A percentile compares a stretch with the other conserved stretches of the same genome.
Conservation (phyloP, 495 filamentous ascomycete species). For the Xylaria acuta region DNA sequence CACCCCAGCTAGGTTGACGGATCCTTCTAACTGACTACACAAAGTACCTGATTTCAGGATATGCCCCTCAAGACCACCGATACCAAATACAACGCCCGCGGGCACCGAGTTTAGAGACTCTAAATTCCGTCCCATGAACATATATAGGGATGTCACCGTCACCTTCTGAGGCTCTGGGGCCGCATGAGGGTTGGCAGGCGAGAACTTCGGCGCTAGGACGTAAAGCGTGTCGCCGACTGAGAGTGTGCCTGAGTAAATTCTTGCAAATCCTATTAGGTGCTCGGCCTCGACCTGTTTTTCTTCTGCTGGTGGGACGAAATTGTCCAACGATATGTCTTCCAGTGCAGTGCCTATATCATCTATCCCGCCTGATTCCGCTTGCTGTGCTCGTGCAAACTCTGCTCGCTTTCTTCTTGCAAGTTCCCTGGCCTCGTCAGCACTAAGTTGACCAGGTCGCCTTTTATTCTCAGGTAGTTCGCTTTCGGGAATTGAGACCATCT, state of each 20-base stretch:
- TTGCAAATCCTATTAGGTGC: slow-evolving; percentile 91
- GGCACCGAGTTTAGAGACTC: slow-evolving; percentile 85
- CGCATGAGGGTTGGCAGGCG: slow-evolving; percentile 76
- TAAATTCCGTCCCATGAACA: slow-evolving; percentile 92
- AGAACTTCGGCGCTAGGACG: slow-evolving; percentile 90
- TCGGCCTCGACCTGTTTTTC: slow-evolving; percentile 73
- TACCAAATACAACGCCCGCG: slow-evolving; percentile 95
- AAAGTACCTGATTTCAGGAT: slow-evolving; percentile 95
- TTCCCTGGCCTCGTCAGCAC: slow-evolving; percentile 87
- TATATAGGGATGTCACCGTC: slow-evolving; percentile 86
- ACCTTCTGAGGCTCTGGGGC: slow-evolving; percentile 81
- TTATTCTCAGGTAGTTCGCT: slow-evolving; percentile 87
- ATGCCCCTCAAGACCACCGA: slow-evolving; percentile 87
- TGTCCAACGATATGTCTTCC: slow-evolving; percentile 53
- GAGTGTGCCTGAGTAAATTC: slow-evolving; percentile 89
- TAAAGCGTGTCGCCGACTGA: slow-evolving; percentile 90
- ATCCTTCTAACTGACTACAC: slow-evolving; percentile 84
- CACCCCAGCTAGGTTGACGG: slow-evolving; percentile 91
- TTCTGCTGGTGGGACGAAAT: slow-evolving; percentile 55
- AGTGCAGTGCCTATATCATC: slow-evolving; percentile 43
- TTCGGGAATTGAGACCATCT: slow-evolving; percentile 94
- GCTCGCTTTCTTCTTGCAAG: slow-evolving; percentile 86
- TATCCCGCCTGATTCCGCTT: slow-evolving; percentile 34
- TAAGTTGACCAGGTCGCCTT: slow-evolving; percentile 73
- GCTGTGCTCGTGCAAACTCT: slow-evolving; percentile 78